phyloP scores from a whole-genome alignment of 352 stramenopile species.

The Pythium guiyangense region DNA sequence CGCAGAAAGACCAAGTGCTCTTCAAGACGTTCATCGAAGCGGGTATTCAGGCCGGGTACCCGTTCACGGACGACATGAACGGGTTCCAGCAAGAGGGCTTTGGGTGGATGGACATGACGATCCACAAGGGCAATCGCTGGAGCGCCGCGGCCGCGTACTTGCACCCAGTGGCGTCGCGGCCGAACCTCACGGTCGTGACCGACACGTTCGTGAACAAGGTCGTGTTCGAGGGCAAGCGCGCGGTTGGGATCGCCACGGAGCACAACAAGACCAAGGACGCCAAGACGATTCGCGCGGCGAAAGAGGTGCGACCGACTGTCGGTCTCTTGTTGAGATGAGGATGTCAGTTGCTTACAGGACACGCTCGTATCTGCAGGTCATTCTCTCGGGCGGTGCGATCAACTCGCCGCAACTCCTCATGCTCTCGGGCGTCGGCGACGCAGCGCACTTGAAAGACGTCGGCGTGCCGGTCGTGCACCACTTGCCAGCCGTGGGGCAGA shows the following conservation, averaged over 20 bases:
- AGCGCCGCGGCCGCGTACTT: conserved; percentile 76
- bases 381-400: conserved; percentile 83
- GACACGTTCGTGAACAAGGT: conserved; percentile 84
- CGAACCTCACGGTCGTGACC: conserved; percentile 75
- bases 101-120: conserved; percentile 89
- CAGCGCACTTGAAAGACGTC: conserved; percentile 66
- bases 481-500: conserved; percentile 74
- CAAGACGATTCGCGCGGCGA: conserved; percentile 53
- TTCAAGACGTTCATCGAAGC: conserved; percentile 90
- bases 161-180: conserved; percentile 51
- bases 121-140: conserved; percentile 79
- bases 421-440: conserved; percentile 82
- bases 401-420: conserved; percentile 88
- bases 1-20: conserved; percentile 80
- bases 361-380: conserved; percentile 27
- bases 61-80: conserved; percentile 89
- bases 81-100: conserved; percentile 88
- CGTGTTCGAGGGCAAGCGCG: conserved; percentile 76
- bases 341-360: too few species aligned
- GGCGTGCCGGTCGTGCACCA: conserved; percentile 74
- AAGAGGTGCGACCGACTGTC: conserved; percentile 37
- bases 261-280: conserved; percentile 51
- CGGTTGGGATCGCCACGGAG: conserved; percentile 70
- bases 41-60: conserved; percentile 79
- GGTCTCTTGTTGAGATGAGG: too few species aligned